Evolutionary conservation across 768 basidiomycete species (phyloP), one percentile per base, ranked within the genome.

Genomic region (Psilocybe cubensis): DNA sequence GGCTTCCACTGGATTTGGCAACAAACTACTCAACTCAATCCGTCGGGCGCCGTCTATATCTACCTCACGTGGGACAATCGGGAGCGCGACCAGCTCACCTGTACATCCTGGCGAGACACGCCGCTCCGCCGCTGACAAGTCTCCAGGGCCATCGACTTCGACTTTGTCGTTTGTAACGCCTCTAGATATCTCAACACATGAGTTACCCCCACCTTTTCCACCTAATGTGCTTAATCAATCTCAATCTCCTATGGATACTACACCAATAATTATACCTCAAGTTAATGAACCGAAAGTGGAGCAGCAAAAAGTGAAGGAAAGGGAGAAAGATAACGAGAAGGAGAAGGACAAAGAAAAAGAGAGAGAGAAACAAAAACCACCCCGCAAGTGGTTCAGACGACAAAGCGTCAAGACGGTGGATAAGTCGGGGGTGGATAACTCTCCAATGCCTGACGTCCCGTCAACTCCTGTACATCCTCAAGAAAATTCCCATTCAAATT

Each of bases 381-480:
- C 74, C 14, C 74, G 76, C 33, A 60, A 65, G 3, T 87, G 85
- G 84, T 84, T 84, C 62, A 82, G 53, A 47, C 76, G 83, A 50
- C 85, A 80, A 68, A 84, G 80, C 62, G 67, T 82, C 56, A 72
- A 73, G 49, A 33, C 74, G 27, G 67, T 66, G 12, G 73, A 80
- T 21, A 76, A 77, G 41, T 29, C 61, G 17, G 57, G 58, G 44
- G 31, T 49, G 48, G 62, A 66, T 12, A 45, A 21, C 28, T 45
- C 59, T 40, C 43, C 60, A 21, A 47, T 67, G 8, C 43, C 58
- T 27, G 57, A 62, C 0, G 61, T 66, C 7, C 64, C 69, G 14
- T 60, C 68, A 2, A 68, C 70, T n/a, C 63, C 60, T 38, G 7
- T 17, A 14, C 47, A 60, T 28, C 53, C 45, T 3, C 58, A 68